Percentiles rank a stretch among this genome's conserved stretches.
These are phyloP conservation scores for Vanderwaltozyma verrucispora DNA, from an alignment of 805 yeast species.

Conservation along the genomic window DNA sequence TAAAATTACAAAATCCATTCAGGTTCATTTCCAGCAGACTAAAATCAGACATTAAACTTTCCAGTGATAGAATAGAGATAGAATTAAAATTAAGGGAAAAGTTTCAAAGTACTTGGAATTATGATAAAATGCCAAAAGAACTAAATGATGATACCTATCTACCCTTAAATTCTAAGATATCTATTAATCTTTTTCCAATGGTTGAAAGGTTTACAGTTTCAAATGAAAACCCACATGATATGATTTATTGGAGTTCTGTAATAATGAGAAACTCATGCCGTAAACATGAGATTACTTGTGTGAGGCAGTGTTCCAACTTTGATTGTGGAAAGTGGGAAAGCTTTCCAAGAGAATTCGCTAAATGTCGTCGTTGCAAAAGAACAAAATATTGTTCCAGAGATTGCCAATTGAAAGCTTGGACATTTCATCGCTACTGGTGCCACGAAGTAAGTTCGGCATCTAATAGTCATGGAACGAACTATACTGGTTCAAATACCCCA, in stretches of 20 bases:
- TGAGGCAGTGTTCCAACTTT: constrained; percentile 89
- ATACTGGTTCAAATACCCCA: background rate
- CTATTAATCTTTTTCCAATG: constrained; percentile 69
- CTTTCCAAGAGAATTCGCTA: constrained; percentile 84
- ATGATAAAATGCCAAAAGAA: constrained; percentile 30
- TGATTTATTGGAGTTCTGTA: constrained; percentile 96
- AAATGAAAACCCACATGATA: constrained; percentile 57
- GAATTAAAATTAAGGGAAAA: constrained; percentile 7
- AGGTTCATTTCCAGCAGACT: background rate
- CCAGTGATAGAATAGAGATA: constrained; percentile 6
- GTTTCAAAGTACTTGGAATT: constrained; percentile 35
- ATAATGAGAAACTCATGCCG: constrained; percentile 94
- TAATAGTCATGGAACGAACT: background rate
- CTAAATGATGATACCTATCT: constrained; percentile 16
- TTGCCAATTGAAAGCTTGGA: constrained; percentile 90
- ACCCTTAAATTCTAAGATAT: background rate
- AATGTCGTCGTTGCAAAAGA: constrained; percentile 87
- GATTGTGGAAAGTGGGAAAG: constrained; percentile 93
- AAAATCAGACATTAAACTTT: background rate
- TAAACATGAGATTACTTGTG: constrained; percentile 76
- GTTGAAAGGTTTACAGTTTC: constrained; percentile 82
- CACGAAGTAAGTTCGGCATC: constrained; percentile 33
- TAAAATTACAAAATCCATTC: constrained; percentile 2
- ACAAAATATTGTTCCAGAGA: constrained; percentile 91
- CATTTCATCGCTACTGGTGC: constrained; percentile 92